phyloP scores from a whole-genome alignment of 2,329 filamentous ascomycete genomes.

The Macrophomina phaseolina region DNA sequence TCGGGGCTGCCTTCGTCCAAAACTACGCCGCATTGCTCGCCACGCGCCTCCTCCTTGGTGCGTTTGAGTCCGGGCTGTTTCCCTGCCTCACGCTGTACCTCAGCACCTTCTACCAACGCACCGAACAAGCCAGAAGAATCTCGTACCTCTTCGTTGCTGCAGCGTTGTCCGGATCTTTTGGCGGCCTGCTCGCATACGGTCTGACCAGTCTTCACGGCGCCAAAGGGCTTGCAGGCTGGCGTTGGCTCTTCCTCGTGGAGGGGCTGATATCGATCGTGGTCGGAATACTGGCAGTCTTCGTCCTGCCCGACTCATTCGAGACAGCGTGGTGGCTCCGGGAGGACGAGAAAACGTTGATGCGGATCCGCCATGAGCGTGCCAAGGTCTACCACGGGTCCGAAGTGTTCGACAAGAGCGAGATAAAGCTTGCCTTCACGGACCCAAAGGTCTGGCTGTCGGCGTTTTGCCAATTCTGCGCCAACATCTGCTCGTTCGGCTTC shows the following conservation, averaged over 20 bases:
- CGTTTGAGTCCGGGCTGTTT: constrained; percentile 73
- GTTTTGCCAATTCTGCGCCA: constrained; percentile 72
- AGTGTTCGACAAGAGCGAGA: constrained; percentile 66
- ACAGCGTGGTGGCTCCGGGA: constrained; percentile 61
- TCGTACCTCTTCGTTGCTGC: constrained; percentile 76
- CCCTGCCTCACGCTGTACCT: constrained; percentile 74
- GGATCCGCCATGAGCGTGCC: not conserved
- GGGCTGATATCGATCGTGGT: constrained; percentile 61
- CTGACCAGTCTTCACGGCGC: constrained; percentile 73
- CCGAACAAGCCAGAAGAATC: constrained; percentile 73
- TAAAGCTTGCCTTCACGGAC: constrained; percentile 70
- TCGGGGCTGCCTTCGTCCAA: constrained; percentile 70
- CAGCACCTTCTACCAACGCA: constrained; percentile 77
- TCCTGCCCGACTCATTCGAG: constrained; percentile 59
- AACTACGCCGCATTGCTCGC: constrained; percentile 71
- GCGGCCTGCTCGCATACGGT: constrained; percentile 74
- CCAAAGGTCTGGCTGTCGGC: constrained; percentile 78
- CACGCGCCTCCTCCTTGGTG: constrained; percentile 71
- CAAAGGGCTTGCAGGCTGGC: constrained; percentile 69
- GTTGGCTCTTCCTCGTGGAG: constrained; percentile 71
- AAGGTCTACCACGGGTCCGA: constrained; percentile 33
- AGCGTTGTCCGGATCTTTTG: constrained; percentile 73
- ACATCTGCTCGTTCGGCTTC: constrained; percentile 80
- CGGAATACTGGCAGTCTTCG: constrained; percentile 59
- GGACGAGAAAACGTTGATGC: not conserved